Conservation (phyloP, 768 basidiomycete genomes). For the Suillus tomentosus region DNA sequence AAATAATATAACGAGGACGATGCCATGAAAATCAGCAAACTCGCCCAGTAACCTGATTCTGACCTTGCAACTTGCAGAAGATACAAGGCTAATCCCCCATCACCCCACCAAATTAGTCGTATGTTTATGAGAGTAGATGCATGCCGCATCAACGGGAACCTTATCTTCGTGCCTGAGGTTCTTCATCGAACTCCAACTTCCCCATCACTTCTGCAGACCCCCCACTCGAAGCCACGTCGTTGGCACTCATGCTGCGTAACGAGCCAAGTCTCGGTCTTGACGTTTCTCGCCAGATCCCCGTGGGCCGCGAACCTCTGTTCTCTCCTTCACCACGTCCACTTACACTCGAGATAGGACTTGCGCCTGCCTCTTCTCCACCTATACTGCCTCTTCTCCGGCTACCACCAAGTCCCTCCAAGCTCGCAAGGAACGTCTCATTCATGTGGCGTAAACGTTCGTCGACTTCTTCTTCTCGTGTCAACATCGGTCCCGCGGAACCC, state of each 20-base stretch:
- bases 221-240: slow-evolving; percentile 23
- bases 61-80: background rate
- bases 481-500: slow-evolving; percentile 47
- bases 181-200: slow-evolving; percentile 36
- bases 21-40: background rate
- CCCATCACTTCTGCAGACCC: slow-evolving; percentile 41
- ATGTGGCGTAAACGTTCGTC: slow-evolving; percentile 64
- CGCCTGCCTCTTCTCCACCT: slow-evolving; percentile 18
- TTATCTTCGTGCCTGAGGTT: slow-evolving; percentile 17
- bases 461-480: slow-evolving; percentile 67
- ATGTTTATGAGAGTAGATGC: background rate
- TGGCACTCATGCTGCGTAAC: slow-evolving; percentile 31
- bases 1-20: slow-evolving; percentile 7
- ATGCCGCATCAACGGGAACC: background rate
- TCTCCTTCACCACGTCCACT: slow-evolving; percentile 11
- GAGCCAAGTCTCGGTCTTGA: slow-evolving; percentile 32
- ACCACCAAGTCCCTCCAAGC: slow-evolving; percentile 58
- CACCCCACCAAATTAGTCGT: background rate
- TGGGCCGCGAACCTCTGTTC: slow-evolving; percentile 3
- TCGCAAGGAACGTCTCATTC: slow-evolving; percentile 68
- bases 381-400: slow-evolving; percentile 31
- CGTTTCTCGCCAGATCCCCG: background rate
- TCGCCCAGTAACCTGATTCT: background rate
- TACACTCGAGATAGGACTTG: slow-evolving; percentile 12
- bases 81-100: background rate